phyloP scores from a whole-genome alignment of 2,329 filamentous ascomycete genomes.

The Chaetothyriales sp. region DNA sequence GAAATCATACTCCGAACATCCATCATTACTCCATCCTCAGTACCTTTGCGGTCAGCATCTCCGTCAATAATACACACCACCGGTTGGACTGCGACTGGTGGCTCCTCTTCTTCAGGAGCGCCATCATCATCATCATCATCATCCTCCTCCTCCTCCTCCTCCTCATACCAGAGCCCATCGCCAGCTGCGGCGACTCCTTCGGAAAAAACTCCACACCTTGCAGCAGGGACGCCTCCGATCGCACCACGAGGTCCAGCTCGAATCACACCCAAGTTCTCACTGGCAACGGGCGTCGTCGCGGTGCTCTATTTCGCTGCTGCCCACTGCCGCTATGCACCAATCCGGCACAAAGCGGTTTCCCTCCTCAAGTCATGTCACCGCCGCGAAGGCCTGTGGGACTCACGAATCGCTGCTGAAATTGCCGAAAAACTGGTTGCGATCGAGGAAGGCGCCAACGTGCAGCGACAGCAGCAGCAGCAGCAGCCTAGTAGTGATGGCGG shows the following conservation, averaged over 20 bases:
- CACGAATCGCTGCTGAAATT: neutral
- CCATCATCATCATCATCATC: neutral
- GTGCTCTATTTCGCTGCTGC: slow-evolving; percentile 1
- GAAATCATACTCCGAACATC: neutral
- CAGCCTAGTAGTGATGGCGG: no score
- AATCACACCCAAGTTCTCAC: neutral
- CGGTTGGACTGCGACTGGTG: no score
- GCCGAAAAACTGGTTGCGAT: neutral
- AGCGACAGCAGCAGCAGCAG: no score
- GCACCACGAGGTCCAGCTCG: neutral
- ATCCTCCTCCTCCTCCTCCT: neutral
- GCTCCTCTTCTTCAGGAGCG: neutral
- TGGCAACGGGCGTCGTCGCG: slow-evolving; percentile 3
- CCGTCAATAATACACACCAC: neutral
- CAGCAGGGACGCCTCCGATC: neutral
- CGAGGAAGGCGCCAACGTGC: neutral
- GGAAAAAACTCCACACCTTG: neutral
- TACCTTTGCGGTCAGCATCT: neutral
- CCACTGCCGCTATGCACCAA: slow-evolving; percentile 1
- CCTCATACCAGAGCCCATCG: neutral
- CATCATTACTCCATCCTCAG: neutral
- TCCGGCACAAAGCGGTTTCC: slow-evolving; percentile 1
- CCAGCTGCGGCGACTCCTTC: neutral
- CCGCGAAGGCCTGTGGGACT: slow-evolving; percentile 5
- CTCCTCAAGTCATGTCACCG: slow-evolving; percentile 3